Evolutionary conservation across 1,284 basidiomycete genomes (phyloP), one percentile per base, ranked within the genome.

Genomic region (Ganoderma leucocontextum): DNA sequence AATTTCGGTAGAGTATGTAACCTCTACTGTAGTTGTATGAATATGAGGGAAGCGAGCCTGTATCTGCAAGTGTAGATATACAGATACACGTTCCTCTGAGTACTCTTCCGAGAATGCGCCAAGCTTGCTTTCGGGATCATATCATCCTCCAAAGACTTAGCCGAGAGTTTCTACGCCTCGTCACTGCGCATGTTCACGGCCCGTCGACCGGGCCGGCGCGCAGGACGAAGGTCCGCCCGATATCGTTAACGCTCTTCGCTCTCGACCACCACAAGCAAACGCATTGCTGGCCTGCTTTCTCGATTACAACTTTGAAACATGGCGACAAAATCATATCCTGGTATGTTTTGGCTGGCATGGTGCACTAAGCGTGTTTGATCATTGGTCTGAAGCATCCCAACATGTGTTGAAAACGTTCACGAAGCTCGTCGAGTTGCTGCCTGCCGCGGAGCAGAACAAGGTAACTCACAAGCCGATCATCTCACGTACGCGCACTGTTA

Each of bases 341-440:
- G 52, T 55, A 35, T 17, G 52, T 35, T 15, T 4, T 33, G 13
- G 1, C 17, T 15, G 13, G 17, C 17, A 15, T 33, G 2, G 7
- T 15, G 13, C 9, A 12, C 22, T 6, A 6, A 7, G 3, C 9
- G 15, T 55, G 52, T 33, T 29, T 55, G 7, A 33, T 13, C 25
- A 55, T 35, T 25, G 29, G 2, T 38, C 33, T 29, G 8, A 49
- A 87, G 86, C 84, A 3, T 78, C 76, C 63, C 74, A 84, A 35
- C 89, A 91, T 76, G 84, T 82, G 47, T 71, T 81, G 63, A 86
- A 84, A 77, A 87, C 86, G 0, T 86, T 89, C 66, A 75, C 81
- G 53, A 79, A 85, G 62, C 80, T 91, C 15, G 70, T 86, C 3
- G 78, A 80, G 62, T 77, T 87, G 0, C 74, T 91, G 8, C 85